Conservation (phyloP, 441 rosid species). For the Rhodomyrtus psidioides region DNA sequence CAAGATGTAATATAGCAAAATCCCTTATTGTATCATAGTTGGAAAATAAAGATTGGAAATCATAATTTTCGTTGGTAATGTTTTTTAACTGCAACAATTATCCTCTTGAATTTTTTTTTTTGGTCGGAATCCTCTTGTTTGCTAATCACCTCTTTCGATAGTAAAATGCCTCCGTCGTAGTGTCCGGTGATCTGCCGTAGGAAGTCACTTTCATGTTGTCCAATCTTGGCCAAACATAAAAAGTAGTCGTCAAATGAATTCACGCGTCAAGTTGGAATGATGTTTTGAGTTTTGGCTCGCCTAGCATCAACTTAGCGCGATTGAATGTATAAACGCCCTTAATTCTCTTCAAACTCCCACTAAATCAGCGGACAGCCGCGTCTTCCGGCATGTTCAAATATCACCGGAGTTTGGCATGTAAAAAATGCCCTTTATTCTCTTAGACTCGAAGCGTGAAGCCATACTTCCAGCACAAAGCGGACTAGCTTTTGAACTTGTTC, state of each 20-base stretch:
- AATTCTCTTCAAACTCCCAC: too few species aligned
- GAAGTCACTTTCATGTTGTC: too few species aligned
- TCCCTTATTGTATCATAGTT: not conserved
- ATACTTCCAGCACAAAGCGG: not conserved
- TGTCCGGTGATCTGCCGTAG: not conserved
- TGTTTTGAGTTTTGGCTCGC: not conserved
- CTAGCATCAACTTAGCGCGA: not conserved
- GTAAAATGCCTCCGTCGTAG: not conserved
- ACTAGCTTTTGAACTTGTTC: not conserved
- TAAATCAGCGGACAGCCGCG: not conserved
- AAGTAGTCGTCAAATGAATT: too few species aligned
- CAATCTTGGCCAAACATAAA: too few species aligned
- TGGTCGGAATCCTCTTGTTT: not conserved
- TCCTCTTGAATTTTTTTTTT: too few species aligned
- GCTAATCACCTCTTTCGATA: not conserved
- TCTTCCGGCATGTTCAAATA: not conserved
- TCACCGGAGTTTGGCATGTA: not conserved
- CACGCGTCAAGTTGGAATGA: not conserved
- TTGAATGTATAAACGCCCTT: not conserved
- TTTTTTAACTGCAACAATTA: not conserved
- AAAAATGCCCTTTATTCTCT: not conserved
- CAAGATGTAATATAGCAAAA: not conserved
- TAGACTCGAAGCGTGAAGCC: not conserved
- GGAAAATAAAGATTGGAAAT: not conserved
- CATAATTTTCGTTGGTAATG: too few species aligned